A percentile compares a stretch with the other conserved stretches of the same genome.
These are phyloP conservation scores for Fragaria vesca DNA, from an alignment of 306 rosid species.

Conservation along the genomic window DNA sequence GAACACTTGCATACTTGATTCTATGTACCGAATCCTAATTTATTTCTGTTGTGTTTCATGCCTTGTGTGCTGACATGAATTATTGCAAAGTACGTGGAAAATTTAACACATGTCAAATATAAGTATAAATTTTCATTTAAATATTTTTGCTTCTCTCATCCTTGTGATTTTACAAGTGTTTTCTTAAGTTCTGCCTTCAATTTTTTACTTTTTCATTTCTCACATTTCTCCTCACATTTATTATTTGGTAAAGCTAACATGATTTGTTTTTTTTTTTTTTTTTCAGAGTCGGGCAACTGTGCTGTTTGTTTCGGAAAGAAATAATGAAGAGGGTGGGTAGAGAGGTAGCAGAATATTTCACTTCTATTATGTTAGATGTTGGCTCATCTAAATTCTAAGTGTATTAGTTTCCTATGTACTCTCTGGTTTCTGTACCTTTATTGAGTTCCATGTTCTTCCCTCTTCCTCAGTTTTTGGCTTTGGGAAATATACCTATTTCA, in stretches of 20 bases:
- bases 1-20: neutral
- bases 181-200: neutral
- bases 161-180: neutral
- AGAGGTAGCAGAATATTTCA: neutral
- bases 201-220: too few species aligned
- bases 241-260: neutral
- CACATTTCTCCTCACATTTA: too few species aligned
- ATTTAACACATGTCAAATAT: neutral
- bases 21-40: neutral
- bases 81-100: neutral
- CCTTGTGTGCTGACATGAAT: neutral
- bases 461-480: neutral
- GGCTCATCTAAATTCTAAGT: neutral
- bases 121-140: neutral
- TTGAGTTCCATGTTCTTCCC: neutral
- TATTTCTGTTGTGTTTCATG: neutral
- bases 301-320: neutral
- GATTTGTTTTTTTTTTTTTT: too few species aligned
- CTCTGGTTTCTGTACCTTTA: neutral
- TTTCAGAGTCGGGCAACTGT: neutral
- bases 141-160: neutral
- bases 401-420: slow-evolving; percentile 9
- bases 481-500: neutral
- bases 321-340: neutral
- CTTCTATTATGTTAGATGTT: neutral